A percentile compares a stretch with the other conserved stretches of the same genome.
These are phyloP conservation scores for Babesia ovata DNA, from an alignment of 169 alveolate genomes.

Conservation along the genomic window DNA sequence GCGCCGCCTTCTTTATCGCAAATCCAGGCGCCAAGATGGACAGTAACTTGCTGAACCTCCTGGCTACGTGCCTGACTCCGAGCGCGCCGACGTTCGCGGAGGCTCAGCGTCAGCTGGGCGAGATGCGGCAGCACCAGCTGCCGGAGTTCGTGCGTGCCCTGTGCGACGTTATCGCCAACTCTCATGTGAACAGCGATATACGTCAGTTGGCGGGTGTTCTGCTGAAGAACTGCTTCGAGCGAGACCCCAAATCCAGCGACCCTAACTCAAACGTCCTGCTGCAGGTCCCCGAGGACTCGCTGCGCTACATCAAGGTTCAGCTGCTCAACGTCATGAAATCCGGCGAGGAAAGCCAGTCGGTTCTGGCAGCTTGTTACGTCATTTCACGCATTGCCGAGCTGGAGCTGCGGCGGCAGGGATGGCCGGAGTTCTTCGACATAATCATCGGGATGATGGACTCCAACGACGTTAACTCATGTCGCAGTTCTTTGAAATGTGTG, in stretches of 20 bases:
- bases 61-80: constrained; percentile 76
- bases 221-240: constrained; percentile 80
- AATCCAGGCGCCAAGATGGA: constrained; percentile 51
- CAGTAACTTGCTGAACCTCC: constrained; percentile 54
- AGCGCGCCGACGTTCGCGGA: constrained; percentile 69
- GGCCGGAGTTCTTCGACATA: constrained; percentile 86
- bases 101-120: constrained; percentile 72
- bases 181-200: constrained; percentile 69
- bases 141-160: constrained; percentile 77
- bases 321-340: constrained; percentile 74
- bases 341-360: constrained; percentile 75
- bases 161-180: constrained; percentile 74
- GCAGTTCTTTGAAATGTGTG: constrained; percentile 79
- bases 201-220: constrained; percentile 85
- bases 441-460: constrained; percentile 78
- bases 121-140: constrained; percentile 70
- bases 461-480: constrained; percentile 64
- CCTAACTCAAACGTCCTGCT: constrained; percentile 72
- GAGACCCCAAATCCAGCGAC: constrained; percentile 78
- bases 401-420: constrained; percentile 80
- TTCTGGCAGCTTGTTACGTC: constrained; percentile 84
- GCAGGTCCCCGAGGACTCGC: constrained; percentile 74
- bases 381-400: constrained; percentile 83
- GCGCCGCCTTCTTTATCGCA: constrained; percentile 12
- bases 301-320: constrained; percentile 73